These are phyloP conservation scores for Diplotaxis tenuifolia DNA, from an alignment of 345 rosid genomes.

Conservation along the genomic window DNA sequence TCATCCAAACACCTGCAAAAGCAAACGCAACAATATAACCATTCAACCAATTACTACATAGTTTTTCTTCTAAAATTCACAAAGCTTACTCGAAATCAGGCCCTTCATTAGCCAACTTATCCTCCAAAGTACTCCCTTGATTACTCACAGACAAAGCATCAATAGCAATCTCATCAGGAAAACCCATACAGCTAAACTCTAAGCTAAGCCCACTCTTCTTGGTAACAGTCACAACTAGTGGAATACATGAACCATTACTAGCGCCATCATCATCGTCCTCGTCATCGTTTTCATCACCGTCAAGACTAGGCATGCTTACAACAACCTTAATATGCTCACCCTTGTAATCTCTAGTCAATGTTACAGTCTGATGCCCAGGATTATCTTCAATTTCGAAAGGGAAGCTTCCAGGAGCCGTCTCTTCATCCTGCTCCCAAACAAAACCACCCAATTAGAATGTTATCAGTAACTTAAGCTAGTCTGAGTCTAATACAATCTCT, in stretches of 20 bases:
- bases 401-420: conserved; percentile 50
- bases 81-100: conserved; percentile 82
- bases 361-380: conserved; percentile 59
- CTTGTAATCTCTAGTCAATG: conserved; percentile 62
- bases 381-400: conserved; percentile 75
- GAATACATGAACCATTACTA: conserved; percentile 52
- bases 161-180: conserved; percentile 61
- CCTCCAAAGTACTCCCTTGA: conserved; percentile 45
- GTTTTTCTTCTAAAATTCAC: background rate
- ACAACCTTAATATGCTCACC: conserved; percentile 67
- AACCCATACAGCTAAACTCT: conserved; percentile 69
- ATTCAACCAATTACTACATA: background rate
- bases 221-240: conserved; percentile 60
- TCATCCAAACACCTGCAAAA: conserved; percentile 78
- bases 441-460: conserved; percentile 5
- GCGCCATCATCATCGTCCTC: conserved; percentile 39
- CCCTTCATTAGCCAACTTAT: conserved; percentile 66
- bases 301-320: conserved; percentile 77
- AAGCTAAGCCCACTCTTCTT: conserved; percentile 56
- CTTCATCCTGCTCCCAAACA: conserved; percentile 48
- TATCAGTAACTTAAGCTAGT: background rate
- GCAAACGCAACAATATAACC: conserved; percentile 9
- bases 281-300: conserved; percentile 30
- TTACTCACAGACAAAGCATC: conserved; percentile 57
- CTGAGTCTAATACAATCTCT: background rate